Evolutionary conservation across 1,139 yeast species (phyloP), one percentile per base, ranked within the genome.

Genomic region (Meyerozyma guilliermondii): DNA sequence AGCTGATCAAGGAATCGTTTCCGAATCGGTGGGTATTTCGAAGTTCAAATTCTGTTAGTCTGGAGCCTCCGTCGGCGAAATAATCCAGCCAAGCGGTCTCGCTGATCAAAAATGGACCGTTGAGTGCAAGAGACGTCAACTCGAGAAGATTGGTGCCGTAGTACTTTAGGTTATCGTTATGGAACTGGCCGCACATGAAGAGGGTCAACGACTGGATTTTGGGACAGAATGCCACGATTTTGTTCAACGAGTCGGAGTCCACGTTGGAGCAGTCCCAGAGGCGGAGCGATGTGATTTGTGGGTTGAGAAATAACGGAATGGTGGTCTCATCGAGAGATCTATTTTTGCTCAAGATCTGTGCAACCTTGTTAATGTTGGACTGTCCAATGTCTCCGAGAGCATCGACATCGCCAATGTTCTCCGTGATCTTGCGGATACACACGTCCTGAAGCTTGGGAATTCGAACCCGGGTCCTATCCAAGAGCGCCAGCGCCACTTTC

Each of bases 191-290:
- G 66, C 98, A 92, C 97, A 89, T 91, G 46, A 81, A 81, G 39
- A 92, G 66, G 0, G 84, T 83, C 35, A 92, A 62, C 2, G 72
- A 64, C 50, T 78, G 81, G 4, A 92, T 50, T 33, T 82, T 71
- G 0, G 97, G 96, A 51, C 97, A 87, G 58, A 66, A 85, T 0
- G 95, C 73, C 0, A 91, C 91, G 36, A 92, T 80, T 50, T 81
- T 74, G 51, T 77, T 76, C 45, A 84, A 74, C 0, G 94, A 77
- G 49, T 78, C 84, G 35, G 76, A 73, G 28, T 79, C 78, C 26
- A 92, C 75, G 43, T 81, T 82, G 1, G 96, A 88, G 60, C 98
- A 92, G 63, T 92, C 98, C 92, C 96, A 88, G 48, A 92, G 80
- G 50, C 85, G 85, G 35, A 92, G 62, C 4, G 64, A 58, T 44